These are phyloP conservation scores for Plasmodium berghei DNA, from an alignment of 169 alveolate species.

Conservation along the genomic window DNA sequence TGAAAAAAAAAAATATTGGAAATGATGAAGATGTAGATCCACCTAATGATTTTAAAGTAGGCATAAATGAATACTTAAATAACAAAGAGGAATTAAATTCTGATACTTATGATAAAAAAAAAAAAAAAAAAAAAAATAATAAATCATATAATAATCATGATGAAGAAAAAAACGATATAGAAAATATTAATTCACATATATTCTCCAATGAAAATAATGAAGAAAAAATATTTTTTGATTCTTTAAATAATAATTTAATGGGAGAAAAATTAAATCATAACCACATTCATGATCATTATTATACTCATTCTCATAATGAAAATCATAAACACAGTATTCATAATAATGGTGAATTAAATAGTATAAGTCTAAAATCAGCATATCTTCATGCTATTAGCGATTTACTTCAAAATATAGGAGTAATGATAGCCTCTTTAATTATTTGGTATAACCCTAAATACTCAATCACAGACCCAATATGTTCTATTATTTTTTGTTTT, in stretches of 20 bases:
- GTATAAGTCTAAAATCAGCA: conserved; percentile 94
- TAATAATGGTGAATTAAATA: conserved; percentile 79
- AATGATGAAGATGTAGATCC: conserved; percentile 30
- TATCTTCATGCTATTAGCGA: conserved; percentile 96
- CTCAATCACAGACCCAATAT: conserved; percentile 95
- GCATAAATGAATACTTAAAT: conserved; percentile 2
- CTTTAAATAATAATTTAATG: conserved; percentile 1
- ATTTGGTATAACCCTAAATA: conserved; percentile 90
- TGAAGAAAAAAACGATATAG: neutral
- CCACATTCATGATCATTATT: conserved; percentile 78
- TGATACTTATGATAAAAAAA: conserved; percentile 12
- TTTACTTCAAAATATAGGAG: conserved; percentile 94
- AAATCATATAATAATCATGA: neutral
- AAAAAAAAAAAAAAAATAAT: conserved; percentile 42
- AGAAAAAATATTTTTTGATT: conserved; percentile 13
- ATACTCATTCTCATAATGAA: conserved; percentile 43
- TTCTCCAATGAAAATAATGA: conserved; percentile 17
- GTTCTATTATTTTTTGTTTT: conserved; percentile 94
- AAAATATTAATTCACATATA: conserved; percentile 4
- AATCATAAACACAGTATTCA: conserved; percentile 41
- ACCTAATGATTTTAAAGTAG: conserved; percentile 17
- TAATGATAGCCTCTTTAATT: conserved; percentile 93
- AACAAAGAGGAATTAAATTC: neutral
- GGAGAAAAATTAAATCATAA: conserved; percentile 77
- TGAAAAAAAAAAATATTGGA: neutral